phyloP scores from a whole-genome alignment of 306 rosid species.

The Fagus crenata region DNA sequence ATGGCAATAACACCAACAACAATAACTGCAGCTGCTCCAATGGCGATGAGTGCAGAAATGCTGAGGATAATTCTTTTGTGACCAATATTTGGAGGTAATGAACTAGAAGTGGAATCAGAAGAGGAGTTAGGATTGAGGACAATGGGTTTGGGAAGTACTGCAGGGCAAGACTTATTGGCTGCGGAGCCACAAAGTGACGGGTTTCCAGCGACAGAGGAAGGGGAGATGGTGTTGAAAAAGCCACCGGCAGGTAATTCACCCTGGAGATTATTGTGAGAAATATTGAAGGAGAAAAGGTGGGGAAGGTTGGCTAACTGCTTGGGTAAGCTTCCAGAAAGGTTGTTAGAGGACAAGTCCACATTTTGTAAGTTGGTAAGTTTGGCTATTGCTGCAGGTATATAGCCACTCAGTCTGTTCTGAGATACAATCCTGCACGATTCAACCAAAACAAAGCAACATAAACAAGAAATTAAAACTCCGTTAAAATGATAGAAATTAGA shows the following conservation, averaged over 20 bases:
- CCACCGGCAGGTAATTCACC: conserved; percentile 93
- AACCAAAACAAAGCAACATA: neutral
- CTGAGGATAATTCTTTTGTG: conserved; percentile 90
- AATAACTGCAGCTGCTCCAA: conserved; percentile 95
- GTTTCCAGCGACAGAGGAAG: conserved; percentile 72
- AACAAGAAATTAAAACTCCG: conserved; percentile 3
- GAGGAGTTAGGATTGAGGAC: conserved; percentile 92
- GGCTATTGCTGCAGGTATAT: conserved; percentile 71
- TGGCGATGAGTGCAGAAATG: conserved; percentile 96
- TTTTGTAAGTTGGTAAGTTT: conserved; percentile 63
- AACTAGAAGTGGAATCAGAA: conserved; percentile 49
- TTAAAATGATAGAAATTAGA: conserved; percentile 8
- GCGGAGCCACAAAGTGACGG: conserved; percentile 89
- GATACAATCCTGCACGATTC: conserved; percentile 61
- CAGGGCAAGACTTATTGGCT: conserved; percentile 80
- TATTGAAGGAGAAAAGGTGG: conserved; percentile 68
- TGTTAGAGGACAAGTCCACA: conserved; percentile 81
- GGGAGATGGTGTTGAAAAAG: conserved; percentile 86
- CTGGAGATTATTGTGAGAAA: conserved; percentile 88
- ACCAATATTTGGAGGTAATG: conserved; percentile 52
- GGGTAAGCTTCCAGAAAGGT: conserved; percentile 73
- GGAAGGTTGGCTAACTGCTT: conserved; percentile 90
- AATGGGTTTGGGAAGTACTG: conserved; percentile 90
- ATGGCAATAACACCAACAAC: conserved; percentile 90
- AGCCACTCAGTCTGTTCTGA: conserved; percentile 61